Evolutionary conservation across 257 asterid genomes (phyloP), one percentile per base, ranked within the genome.

Genomic region (Petunia axillaris): DNA sequence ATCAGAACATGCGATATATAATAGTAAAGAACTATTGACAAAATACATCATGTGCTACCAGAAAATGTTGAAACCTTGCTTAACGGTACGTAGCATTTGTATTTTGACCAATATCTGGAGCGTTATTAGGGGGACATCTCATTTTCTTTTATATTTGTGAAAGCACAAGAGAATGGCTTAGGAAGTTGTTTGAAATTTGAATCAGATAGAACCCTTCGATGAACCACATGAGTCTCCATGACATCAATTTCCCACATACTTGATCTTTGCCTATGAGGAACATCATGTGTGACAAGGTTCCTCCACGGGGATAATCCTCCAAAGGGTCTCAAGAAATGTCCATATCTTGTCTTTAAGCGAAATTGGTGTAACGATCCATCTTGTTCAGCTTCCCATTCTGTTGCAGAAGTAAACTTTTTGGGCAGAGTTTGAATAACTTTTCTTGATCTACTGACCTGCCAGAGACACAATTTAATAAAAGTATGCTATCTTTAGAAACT

Each of bases 381-480:
- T 25, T 71, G 60, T 71, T 71, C 77, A 4, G 25, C 60, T 43
- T 93, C 97, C 98, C 98, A 95, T 81, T 95, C 94, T 0, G 93
- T 82, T 0, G 90, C 83, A 0, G 99, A 94, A 78, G 88, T 91
- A 59, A 90, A 77, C 48, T 89, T 92, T 25, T 81, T 58, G 0
- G 98, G 98, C 83, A 81, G 44, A 36, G 90, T 79, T 48, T 93
- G 99, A 36, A 73, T 7, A 1, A 95, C 97, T 65, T 84, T 92
- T n/a, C 77, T 71, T 48, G 77, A 48, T 71, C 3, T 15, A 1
- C 3, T 88, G 66, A 2, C 93, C 98, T 25, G 99, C 25, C 25
- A 25, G 41, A 25, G 39, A 46, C 1, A 46, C 25, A 9, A 70
- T 9, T 16, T 68, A 44, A 44, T 36, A 16, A 16, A 52, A 10